phyloP scores from a whole-genome alignment of 768 basidiomycete genomes.

The Zangia roseola region DNA sequence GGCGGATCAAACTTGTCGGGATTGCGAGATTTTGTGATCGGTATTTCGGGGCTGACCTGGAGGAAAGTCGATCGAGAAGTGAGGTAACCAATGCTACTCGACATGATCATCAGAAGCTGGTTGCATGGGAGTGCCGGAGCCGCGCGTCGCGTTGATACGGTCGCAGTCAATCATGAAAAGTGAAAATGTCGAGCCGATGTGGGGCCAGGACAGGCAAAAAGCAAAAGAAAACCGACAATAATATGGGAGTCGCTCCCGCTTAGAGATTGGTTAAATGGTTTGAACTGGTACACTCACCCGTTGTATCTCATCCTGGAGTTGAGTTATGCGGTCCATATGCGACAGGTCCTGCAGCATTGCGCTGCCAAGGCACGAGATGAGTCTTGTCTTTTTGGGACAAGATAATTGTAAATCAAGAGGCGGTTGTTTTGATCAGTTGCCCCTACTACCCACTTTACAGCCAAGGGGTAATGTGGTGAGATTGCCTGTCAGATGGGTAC shows the following conservation, averaged over 20 bases:
- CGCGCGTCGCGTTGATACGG: too few relatives aligned
- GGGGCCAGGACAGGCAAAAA: too few relatives aligned
- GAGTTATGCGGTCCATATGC: constrained; percentile 95
- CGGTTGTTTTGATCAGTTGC: too few relatives aligned
- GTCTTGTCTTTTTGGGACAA: constrained; percentile 8
- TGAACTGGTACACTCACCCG: constrained; percentile 44
- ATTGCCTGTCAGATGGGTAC: too few relatives aligned
- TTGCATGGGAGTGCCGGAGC: neutral
- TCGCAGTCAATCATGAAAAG: too few relatives aligned
- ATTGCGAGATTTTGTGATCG: constrained; percentile 79
- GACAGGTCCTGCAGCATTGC: constrained; percentile 91
- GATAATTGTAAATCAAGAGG: too few relatives aligned
- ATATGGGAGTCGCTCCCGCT: too few relatives aligned
- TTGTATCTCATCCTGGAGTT: constrained; percentile 93
- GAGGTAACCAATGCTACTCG: constrained; percentile 76
- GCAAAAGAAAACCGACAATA: too few relatives aligned
- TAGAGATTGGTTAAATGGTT: too few relatives aligned
- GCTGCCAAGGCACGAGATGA: constrained; percentile 38
- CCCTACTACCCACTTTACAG: too few relatives aligned
- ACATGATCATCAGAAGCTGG: constrained; percentile 87
- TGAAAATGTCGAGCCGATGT: too few relatives aligned
- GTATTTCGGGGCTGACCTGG: constrained; percentile 75
- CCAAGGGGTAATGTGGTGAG: too few relatives aligned
- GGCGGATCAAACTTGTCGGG: constrained; percentile 69
- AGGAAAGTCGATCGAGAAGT: constrained; percentile 72